Conservation (phyloP, 192 early-diverging fungal species). For the Funneliformis geosporum region DNA sequence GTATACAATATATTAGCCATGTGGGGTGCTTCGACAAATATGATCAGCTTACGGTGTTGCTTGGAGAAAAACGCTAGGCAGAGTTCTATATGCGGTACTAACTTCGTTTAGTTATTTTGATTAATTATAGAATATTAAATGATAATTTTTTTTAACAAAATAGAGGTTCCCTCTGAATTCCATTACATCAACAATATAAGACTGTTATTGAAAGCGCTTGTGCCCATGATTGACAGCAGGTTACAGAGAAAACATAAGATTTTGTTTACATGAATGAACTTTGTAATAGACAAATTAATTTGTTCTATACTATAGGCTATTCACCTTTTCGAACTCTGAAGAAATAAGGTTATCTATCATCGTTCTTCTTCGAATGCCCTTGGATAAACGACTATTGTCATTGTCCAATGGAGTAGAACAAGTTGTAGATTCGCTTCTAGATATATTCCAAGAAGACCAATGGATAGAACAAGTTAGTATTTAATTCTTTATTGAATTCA, state of each 20-base stretch:
- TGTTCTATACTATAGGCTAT: background rate
- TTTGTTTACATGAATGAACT: background rate
- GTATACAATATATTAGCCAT: background rate
- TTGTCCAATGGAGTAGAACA: background rate
- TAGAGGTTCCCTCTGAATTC: background rate
- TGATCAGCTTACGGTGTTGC: background rate
- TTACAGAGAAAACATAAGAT: background rate
- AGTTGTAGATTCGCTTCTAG: background rate
- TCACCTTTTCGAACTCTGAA: slow-evolving; percentile 1
- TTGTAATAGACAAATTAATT: background rate
- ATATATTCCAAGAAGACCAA: background rate
- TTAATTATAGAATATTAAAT: background rate
- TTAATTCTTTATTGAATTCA: background rate
- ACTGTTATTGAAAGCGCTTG: background rate
- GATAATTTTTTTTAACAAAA: background rate
- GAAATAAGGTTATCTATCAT: slow-evolving; percentile 13
- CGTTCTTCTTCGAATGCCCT: slow-evolving; percentile 15
- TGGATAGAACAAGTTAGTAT: slow-evolving; percentile 21
- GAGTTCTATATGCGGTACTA: background rate
- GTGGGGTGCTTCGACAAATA: background rate
- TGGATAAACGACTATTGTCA: background rate
- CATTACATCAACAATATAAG: background rate
- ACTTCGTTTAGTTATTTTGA: background rate
- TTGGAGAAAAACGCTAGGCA: background rate
- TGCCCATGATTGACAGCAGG: background rate